phyloP scores from a whole-genome alignment of 2,329 filamentous ascomycete species.

The Botryotinia narcissicola region DNA sequence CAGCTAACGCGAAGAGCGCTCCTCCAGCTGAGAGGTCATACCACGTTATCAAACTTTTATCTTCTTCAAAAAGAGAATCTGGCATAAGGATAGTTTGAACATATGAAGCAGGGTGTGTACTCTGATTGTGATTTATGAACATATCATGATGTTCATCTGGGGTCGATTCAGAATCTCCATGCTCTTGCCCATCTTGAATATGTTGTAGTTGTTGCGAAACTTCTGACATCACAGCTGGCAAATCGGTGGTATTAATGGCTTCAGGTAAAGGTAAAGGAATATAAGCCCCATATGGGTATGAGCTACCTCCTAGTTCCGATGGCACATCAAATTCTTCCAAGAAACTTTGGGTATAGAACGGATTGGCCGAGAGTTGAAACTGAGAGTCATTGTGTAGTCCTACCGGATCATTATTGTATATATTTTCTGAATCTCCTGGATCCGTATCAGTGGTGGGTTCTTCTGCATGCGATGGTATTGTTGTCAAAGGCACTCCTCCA shows the following conservation, averaged over 20 bases:
- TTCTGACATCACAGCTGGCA: slow-evolving; percentile 34
- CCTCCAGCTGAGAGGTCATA: slow-evolving; percentile 9
- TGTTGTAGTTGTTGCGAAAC: slow-evolving; percentile 37
- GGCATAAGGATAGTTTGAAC: background rate
- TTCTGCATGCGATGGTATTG: slow-evolving; percentile 29
- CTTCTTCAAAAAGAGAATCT: background rate
- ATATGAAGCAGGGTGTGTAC: slow-evolving; percentile 35
- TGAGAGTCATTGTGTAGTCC: slow-evolving; percentile 15
- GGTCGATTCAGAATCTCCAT: slow-evolving; percentile 26
- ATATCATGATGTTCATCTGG: slow-evolving; percentile 28
- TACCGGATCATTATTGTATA: slow-evolving; percentile 29
- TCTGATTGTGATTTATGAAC: slow-evolving; percentile 30
- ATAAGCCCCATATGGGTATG: background rate
- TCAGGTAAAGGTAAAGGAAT: slow-evolving; percentile 3
- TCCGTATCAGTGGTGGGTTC: slow-evolving; percentile 31
- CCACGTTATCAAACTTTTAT: slow-evolving; percentile 1
- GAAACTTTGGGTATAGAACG: background rate
- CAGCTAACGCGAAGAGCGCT: slow-evolving; percentile 17
- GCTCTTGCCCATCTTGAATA: slow-evolving; percentile 36
- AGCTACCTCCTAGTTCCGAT: background rate
- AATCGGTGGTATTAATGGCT: slow-evolving; percentile 19
- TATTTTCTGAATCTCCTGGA: slow-evolving; percentile 31
- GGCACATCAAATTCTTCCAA: background rate
- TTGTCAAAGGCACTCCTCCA: slow-evolving; percentile 30
- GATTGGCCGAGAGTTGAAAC: background rate